Evolutionary conservation across 768 basidiomycete species (phyloP).

Genomic region (Lactarius indigo): DNA sequence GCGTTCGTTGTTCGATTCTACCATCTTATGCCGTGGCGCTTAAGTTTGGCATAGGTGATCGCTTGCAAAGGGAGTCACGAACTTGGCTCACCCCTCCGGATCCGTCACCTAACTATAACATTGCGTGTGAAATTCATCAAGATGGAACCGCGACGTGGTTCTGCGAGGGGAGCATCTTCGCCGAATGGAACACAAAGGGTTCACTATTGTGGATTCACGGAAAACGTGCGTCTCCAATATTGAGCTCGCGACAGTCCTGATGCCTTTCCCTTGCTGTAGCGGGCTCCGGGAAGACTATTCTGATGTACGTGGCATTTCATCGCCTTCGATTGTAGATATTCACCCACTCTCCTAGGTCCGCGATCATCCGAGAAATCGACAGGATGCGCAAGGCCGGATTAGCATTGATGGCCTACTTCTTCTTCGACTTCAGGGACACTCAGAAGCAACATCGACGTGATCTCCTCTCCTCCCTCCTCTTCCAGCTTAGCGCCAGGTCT

Average conservation of each 20-base stretch:
- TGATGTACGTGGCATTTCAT: not conserved
- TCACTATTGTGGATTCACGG: constrained; percentile 7
- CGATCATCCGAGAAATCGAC: not conserved
- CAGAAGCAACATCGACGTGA: not conserved
- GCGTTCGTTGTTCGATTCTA: not conserved
- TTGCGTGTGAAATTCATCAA: not conserved
- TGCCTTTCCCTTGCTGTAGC: not conserved
- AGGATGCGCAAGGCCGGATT: not conserved
- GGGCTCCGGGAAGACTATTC: constrained; percentile 6
- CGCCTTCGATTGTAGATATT: not conserved
- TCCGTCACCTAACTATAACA: not conserved
- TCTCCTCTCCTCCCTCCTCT: not conserved
- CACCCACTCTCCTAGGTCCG: not conserved
- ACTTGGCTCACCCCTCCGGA: constrained; percentile 11
- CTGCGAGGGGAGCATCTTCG: not conserved
- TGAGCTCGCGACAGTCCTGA: not conserved
- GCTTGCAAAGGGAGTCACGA: not conserved
- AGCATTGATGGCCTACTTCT: constrained; percentile 5
- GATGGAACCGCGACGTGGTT: not conserved
- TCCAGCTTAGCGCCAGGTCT: constrained; percentile 1
- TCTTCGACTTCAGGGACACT: constrained; percentile 5
- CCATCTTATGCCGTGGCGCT: not conserved
- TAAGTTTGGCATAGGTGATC: not conserved
- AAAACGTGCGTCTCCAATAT: constrained; percentile 1
- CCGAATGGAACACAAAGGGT: not conserved